Base-by-base conservation (phyloP, 495 filamentous ascomycete genomes). In the Hyphodiscus hymeniophilus region DNA sequence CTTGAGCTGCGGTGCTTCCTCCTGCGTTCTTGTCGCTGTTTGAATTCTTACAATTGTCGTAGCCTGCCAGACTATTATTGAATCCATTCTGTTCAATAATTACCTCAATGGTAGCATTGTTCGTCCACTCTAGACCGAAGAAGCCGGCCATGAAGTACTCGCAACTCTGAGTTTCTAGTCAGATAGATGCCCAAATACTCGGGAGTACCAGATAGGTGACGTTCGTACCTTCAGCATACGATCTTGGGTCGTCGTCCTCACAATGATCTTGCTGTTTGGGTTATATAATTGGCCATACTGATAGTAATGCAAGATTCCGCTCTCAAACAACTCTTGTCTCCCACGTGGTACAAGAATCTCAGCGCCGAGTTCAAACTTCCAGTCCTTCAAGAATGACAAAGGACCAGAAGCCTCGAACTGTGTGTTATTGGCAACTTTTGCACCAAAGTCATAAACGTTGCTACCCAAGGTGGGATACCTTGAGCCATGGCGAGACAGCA, bases 401-500 rank as follows among this genome's bases (percentile, higher is more conserved):
- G 69, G 65, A 12, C 71, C 70, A 11, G 65, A 65, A 60, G 82
- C 85, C 2, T 64, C 54, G 2, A 66, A 74, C 16, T 74, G 79
- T 15, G 54, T 57, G 16, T 85, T 74, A 54, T 92, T 78, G 30
- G 64, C 71, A 13, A 60, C 57, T 26, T 89, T 78, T 48, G 91
- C 79, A 7, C 67, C 69, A 20, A 70, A 56, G 35, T 85, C 67
- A 21, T 80, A 64, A 24, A 62, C 57, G 35, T 62, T 64, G 60
- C 87, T 87, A 36, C 64, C 62, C 10, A 59, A 54, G 0, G 87
- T 91, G 5, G 89, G 89, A 59, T 82, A 81, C 48, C 89, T 74
- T 10, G 85, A 86, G 13, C 89, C 89, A 65, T 95, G 89, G 15
- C 89, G 75, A 6, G 84, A 84, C 42, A 95, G 72, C 21, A 88